Evolutionary conservation across 139 green algal genomes (phyloP).

Genomic region (Chlamydomonas applanata): DNA sequence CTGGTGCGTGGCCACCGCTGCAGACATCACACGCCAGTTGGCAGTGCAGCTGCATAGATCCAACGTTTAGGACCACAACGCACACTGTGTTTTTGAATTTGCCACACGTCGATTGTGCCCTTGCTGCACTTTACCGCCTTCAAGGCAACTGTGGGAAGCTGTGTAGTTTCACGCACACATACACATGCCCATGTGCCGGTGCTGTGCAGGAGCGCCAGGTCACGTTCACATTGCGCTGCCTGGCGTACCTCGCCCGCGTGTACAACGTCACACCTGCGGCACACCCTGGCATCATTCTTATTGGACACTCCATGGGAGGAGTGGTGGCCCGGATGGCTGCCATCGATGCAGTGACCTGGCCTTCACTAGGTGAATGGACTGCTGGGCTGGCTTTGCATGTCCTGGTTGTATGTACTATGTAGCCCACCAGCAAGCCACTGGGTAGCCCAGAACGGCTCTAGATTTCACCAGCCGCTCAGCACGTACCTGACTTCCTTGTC

Average conservation of each 20-base stretch:
- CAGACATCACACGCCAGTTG: neutral
- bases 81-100: no score
- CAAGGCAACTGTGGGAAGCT: no score
- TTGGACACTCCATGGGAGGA: slow-evolving; percentile 78
- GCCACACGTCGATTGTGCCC: no score
- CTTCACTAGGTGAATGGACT: slow-evolving; percentile 30
- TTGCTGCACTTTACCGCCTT: no score
- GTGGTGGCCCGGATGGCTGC: slow-evolving; percentile 51
- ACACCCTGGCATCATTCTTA: slow-evolving; percentile 45
- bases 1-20: slow-evolving; percentile 21
- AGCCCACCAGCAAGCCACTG: no score
- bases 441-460: no score
- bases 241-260: slow-evolving; percentile 24
- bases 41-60: neutral
- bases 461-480: no score
- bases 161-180: neutral
- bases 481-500: no score
- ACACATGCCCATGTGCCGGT: neutral
- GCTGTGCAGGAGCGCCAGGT: slow-evolving; percentile 42
- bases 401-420: no score
- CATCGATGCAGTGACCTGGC: slow-evolving; percentile 24
- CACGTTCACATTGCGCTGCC: slow-evolving; percentile 36
- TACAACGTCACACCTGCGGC: slow-evolving; percentile 20
- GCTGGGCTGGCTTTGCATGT: no score
- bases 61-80: neutral